Percentiles rank a stretch among this genome's conserved stretches.
Evolutionary conservation across 495 filamentous ascomycete genomes (phyloP).

Genomic region (Xylaria longipes): DNA sequence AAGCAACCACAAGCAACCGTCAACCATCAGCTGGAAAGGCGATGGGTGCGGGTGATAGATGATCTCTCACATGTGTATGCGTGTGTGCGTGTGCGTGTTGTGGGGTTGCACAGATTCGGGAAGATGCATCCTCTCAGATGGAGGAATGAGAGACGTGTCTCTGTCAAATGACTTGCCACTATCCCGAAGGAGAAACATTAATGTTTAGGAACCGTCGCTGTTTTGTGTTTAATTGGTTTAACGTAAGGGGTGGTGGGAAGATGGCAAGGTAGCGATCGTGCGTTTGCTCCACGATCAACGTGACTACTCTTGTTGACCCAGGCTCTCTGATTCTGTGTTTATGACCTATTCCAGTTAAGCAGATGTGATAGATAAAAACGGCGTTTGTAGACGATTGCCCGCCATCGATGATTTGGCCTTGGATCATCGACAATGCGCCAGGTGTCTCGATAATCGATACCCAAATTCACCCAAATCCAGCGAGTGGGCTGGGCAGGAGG

Average conservation of each 20-base stretch:
- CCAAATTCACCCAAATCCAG: conserved; percentile 5
- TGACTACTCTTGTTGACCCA: conserved; percentile 10
- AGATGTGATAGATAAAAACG: not conserved
- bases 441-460: not conserved
- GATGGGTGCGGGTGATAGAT: conserved; percentile 10
- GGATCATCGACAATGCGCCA: not conserved
- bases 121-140: conserved; percentile 15
- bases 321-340: not conserved
- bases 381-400: not conserved
- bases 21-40: not conserved
- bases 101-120: conserved; percentile 21
- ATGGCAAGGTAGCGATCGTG: conserved; percentile 3
- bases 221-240: conserved; percentile 3
- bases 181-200: not conserved
- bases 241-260: conserved; percentile 4
- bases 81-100: conserved; percentile 12
- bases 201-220: conserved; percentile 1
- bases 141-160: conserved; percentile 16
- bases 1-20: not conserved
- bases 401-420: conserved; percentile 5
- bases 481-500: conserved; percentile 10
- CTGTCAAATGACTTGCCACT: conserved; percentile 21
- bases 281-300: conserved; percentile 22
- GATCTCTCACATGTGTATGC: conserved; percentile 18
- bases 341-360: not conserved